Conservation (phyloP, 805 yeast genomes). For the Peterozyma toletana region DNA sequence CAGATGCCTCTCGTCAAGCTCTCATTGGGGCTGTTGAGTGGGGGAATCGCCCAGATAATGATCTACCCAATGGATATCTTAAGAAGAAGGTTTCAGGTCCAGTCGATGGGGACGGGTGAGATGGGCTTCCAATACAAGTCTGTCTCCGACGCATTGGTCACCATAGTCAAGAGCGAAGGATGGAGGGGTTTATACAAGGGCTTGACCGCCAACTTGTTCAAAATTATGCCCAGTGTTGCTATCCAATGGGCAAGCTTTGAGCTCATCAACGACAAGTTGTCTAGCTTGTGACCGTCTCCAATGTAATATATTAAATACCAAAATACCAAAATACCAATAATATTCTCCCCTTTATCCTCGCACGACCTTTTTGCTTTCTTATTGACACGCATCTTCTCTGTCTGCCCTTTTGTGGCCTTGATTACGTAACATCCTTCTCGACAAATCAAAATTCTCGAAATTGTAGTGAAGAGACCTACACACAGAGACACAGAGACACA, state of each 20-base stretch:
- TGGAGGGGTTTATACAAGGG: conserved; percentile 66
- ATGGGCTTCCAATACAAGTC: conserved; percentile 80
- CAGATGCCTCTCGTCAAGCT: conserved; percentile 45
- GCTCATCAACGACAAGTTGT: conserved; percentile 40
- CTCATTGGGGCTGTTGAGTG: conserved; percentile 76
- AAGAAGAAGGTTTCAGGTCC: conserved; percentile 86
- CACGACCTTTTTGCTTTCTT: no score
- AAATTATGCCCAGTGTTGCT: conserved; percentile 94
- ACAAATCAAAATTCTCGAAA: no score
- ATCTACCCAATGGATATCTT: conserved; percentile 90
- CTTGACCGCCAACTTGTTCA: conserved; percentile 72
- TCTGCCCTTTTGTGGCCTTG: no score
- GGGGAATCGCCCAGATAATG: conserved; percentile 83
- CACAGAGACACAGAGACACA: no score
- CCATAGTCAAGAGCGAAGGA: conserved; percentile 73
- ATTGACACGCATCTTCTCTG: no score
- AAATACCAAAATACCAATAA: neutral
- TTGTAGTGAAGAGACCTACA: no score
- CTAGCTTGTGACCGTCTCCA: no score
- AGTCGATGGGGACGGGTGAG: conserved; percentile 69
- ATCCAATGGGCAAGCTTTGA: conserved; percentile 90
- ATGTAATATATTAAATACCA: neutral
- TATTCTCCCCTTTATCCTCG: no score
- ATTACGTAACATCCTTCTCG: no score
- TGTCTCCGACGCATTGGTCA: conserved; percentile 63